Conservation (phyloP, 257 asterid species). For the Craterostigma plantagineum region DNA sequence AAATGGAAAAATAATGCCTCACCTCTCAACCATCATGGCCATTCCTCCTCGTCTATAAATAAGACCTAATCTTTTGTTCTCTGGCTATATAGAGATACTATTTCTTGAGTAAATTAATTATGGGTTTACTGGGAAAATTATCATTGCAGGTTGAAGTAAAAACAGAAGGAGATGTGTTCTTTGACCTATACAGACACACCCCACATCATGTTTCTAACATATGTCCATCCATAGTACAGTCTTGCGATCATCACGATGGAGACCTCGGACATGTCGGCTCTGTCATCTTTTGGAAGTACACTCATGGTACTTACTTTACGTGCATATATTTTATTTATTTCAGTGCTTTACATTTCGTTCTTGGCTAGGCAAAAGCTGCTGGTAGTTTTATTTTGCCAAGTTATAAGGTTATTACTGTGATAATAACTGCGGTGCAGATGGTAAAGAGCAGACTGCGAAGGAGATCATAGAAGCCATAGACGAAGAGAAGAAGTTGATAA, state of each 20-base stretch:
- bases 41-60: no score
- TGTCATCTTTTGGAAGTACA: conserved; percentile 2
- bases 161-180: conserved; percentile 7
- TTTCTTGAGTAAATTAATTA: background rate
- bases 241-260: conserved; percentile 1
- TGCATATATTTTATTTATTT: no score
- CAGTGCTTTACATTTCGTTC: no score
- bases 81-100: no score
- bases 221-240: background rate
- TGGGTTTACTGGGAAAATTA: conserved; percentile 5
- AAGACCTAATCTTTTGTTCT: no score
- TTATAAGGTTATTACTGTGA: background rate
- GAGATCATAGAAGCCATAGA: background rate
- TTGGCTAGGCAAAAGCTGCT: no score
- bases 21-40: no score
- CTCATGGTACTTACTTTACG: conserved; percentile 5
- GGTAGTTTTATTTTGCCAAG: no score
- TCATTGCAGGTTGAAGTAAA: conserved; percentile 1
- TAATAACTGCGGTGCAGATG: background rate
- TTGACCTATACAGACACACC: conserved; percentile 4
- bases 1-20: no score
- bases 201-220: conserved; percentile 5
- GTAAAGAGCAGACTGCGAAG: conserved; percentile 1
- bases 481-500: conserved; percentile 1
- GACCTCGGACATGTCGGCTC: conserved; percentile 5